A percentile compares a stretch with the other conserved stretches of the same genome.
Conservation (phyloP, 2,329 filamentous ascomycete species). For the Westerdykella ornata region DNA sequence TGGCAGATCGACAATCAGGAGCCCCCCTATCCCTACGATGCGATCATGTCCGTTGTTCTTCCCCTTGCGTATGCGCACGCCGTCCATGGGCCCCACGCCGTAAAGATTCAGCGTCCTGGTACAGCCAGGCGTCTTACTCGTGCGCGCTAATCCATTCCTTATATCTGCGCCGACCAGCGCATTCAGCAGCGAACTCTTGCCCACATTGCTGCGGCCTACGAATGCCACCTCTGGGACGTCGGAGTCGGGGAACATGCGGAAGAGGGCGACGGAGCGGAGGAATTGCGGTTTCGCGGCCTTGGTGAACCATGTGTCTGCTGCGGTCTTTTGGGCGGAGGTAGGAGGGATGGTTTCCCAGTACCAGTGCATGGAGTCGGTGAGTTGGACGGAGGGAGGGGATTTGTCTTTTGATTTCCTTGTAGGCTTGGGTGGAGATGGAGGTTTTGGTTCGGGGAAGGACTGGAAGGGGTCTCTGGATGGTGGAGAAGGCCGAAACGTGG, state of each 20-base stretch:
- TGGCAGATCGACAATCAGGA: constrained; percentile 64
- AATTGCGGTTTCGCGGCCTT: constrained; percentile 37
- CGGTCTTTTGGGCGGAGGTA: constrained; percentile 31
- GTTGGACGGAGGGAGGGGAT: neutral
- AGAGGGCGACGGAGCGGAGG: constrained; percentile 55
- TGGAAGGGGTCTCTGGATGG: neutral
- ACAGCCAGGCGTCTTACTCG: constrained; percentile 54
- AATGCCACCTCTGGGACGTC: constrained; percentile 58
- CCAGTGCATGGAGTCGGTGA: constrained; percentile 21
- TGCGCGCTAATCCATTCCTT: constrained; percentile 29
- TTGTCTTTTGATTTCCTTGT: neutral
- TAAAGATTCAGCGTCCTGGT: constrained; percentile 63
- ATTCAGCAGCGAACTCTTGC: constrained; percentile 62
- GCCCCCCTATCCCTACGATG: constrained; percentile 35
- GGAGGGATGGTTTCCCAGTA: constrained; percentile 31
- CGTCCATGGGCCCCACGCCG: constrained; percentile 44
- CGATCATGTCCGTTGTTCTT: constrained; percentile 26
- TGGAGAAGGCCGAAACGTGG: no score
- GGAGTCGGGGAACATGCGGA: constrained; percentile 52
- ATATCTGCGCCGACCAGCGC: constrained; percentile 47
- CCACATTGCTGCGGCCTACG: constrained; percentile 63
- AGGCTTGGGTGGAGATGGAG: neutral
- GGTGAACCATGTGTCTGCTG: constrained; percentile 43
- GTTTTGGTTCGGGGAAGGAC: neutral
- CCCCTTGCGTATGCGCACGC: constrained; percentile 17